Base-by-base conservation (phyloP, 108 stramenopile genomes). In the Fragilaria crotonensis region DNA sequence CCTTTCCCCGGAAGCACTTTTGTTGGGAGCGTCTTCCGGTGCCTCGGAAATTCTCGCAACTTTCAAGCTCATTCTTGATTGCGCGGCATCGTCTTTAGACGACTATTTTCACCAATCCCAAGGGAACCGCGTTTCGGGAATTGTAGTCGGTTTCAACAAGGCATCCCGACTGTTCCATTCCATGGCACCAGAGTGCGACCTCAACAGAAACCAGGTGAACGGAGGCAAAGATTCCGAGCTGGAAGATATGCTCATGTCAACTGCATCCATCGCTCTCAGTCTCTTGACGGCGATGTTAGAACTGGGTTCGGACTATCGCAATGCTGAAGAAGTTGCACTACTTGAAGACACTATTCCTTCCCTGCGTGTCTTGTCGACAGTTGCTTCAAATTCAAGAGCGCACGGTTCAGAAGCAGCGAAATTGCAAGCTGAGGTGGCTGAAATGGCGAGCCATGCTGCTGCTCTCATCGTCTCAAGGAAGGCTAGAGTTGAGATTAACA, bases 371-470 rank as follows among this genome's bases (percentile, higher is more conserved):
- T 63, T 87, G 7, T 60, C 80, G 1, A 27, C 29, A 56, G 48
- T 27, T 48, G 45, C 14, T 21, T 18, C 20, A 33, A 47, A 11
- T 30, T 41, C 63, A 29, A 62, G 25, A 33, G 23, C 27, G 51
- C 48, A 18, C 52, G 28, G 41, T 25, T 32, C 33, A 46, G 45
- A n/a, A n/a, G n/a, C n/a, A n/a, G 61, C 71, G 44, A 54, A 26
- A 23, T 32, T 46, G 58, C 54, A 56, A 36, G 25, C 83, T 17
- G 75, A 78, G 25, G 54, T 89, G 46, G 83, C 81, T 20, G 90
- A 92, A 51, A 81, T 88, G 79, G 78, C 90, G 21, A 82, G 80
- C 22, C 84, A 92, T 56, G 87, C 85, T 18, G 63, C 84, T 64
- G 77, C 83, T 45, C 60, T 92, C 14, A 74, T 92, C 31, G 80